Conservation (phyloP, 441 rosid species). For the Pelargonium australe region DNA sequence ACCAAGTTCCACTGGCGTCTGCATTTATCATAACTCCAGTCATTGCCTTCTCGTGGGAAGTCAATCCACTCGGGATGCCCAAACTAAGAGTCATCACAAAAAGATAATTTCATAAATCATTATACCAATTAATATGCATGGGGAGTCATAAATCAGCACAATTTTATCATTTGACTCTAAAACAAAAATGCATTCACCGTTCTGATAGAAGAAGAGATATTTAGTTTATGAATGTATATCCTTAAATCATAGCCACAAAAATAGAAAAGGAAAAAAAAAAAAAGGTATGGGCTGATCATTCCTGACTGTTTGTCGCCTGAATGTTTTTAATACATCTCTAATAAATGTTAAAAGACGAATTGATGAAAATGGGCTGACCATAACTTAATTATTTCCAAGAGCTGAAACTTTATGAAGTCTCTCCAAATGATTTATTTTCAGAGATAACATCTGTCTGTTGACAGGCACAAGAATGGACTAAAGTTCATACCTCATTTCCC, state of each 20-base stretch:
- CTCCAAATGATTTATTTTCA: neutral
- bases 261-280: neutral
- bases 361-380: conserved; percentile 5
- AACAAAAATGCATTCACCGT: neutral
- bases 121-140: neutral
- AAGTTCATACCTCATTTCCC: conserved; percentile 69
- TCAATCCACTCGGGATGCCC: conserved; percentile 94
- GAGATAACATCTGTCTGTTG: neutral
- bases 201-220: neutral
- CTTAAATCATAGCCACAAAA: neutral
- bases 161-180: neutral
- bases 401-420: conserved; percentile 1
- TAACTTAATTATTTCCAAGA: conserved; percentile 8
- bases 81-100: conserved; percentile 42
- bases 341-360: conserved; percentile 3
- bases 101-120: conserved; percentile 10
- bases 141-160: neutral
- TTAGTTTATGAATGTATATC: conserved; percentile 1
- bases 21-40: conserved; percentile 78
- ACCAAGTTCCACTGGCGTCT: conserved; percentile 70
- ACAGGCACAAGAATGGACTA: conserved; percentile 9
- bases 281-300: neutral
- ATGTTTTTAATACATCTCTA: neutral
- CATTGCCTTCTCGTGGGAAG: conserved; percentile 86
- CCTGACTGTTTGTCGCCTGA: conserved; percentile 4